phyloP scores from a whole-genome alignment of 208 protist genomes.

The Tritrichomonas foetus region DNA sequence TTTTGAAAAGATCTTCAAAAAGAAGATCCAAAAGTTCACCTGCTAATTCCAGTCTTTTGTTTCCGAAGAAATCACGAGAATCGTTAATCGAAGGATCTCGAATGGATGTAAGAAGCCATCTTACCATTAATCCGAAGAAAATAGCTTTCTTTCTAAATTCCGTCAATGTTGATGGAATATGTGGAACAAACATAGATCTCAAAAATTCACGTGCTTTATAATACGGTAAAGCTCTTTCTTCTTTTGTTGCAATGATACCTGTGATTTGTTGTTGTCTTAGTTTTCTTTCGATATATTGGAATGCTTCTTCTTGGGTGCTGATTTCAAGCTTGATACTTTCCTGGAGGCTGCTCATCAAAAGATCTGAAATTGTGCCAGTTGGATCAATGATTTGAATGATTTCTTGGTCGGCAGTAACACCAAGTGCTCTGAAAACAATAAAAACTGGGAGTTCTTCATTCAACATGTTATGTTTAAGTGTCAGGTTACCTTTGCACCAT shows the following conservation, averaged over 20 bases:
- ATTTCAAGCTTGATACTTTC: conserved; percentile 65
- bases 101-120: conserved; percentile 83
- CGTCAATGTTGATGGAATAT: conserved; percentile 8
- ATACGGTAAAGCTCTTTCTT: not conserved
- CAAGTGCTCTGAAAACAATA: conserved; percentile 72
- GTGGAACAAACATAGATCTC: not conserved
- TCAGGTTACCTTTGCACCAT: conserved; percentile 81
- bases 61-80: conserved; percentile 99
- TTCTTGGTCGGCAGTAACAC: conserved; percentile 93
- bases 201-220: conserved; percentile 35
- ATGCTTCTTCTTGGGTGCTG: conserved; percentile 48
- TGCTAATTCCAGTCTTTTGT: conserved; percentile 90
- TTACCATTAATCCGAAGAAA: conserved; percentile 92
- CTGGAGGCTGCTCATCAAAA: conserved; percentile 69
- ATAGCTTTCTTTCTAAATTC: conserved; percentile 76
- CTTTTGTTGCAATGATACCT: not conserved
- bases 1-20: conserved; percentile 91
- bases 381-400: conserved; percentile 90
- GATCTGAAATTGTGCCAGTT: conserved; percentile 68
- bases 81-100: conserved; percentile 76
- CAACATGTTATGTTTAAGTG: conserved; percentile 93
- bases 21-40: conserved; percentile 93
- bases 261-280: not conserved
- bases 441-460: conserved; percentile 84
- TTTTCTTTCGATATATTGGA: conserved; percentile 57